Percentiles rank a stretch among this genome's conserved stretches.
Conservation (phyloP, 139 green algal species). For the Pleodorina starrii region DNA sequence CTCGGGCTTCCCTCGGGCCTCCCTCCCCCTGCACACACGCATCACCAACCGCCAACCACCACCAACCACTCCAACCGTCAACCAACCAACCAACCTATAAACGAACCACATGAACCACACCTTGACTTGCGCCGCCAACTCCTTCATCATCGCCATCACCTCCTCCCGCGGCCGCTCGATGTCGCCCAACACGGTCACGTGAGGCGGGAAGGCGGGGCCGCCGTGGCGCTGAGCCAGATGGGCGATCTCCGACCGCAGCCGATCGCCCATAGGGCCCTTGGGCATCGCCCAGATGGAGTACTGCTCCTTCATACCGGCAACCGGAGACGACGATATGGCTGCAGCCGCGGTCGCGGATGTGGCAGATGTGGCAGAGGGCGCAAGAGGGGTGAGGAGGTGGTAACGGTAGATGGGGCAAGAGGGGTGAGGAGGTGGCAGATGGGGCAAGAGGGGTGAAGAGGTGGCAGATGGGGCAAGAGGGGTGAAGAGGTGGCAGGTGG, state of each 20-base stretch:
- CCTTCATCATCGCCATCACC: background rate
- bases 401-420: no score
- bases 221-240: slow-evolving; percentile 1
- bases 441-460: no score
- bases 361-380: no score
- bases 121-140: slow-evolving; percentile 52
- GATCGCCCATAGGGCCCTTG: background rate
- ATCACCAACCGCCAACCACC: background rate
- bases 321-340: background rate
- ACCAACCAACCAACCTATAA: background rate
- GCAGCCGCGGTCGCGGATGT: background rate
- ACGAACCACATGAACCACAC: slow-evolving; percentile 8
- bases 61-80: background rate
- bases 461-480: no score
- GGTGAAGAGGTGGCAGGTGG: no score
- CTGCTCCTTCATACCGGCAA: background rate
- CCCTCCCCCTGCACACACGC: background rate
- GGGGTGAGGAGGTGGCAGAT: no score
- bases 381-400: no score
- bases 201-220: slow-evolving; percentile 46
- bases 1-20: background rate
- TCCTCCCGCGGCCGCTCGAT: slow-evolving; percentile 52
- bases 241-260: slow-evolving; percentile 49
- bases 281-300: slow-evolving; percentile 18
- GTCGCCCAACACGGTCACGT: slow-evolving; percentile 66